Evolutionary conservation across 2,329 filamentous ascomycete genomes (phyloP).

Genomic region (Fusarium annulatum): DNA sequence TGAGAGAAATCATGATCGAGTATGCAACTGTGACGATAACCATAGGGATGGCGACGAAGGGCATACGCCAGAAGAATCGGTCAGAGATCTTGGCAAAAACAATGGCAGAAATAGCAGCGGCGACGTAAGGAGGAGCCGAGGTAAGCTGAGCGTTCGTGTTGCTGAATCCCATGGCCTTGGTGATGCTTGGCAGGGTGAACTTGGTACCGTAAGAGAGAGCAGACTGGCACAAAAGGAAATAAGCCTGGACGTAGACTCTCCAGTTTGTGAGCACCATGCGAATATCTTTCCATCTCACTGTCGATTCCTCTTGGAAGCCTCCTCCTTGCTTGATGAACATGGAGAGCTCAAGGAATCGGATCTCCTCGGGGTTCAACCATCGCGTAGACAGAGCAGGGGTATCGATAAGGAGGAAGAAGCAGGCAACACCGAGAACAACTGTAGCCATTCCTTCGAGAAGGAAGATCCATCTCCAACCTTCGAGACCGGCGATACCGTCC

Average conservation of each 20-base stretch:
- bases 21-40: constrained; percentile 35
- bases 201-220: constrained; percentile 44
- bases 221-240: constrained; percentile 44
- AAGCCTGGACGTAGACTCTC: constrained; percentile 46
- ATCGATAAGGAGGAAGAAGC: constrained; percentile 60
- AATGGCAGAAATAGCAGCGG: constrained; percentile 72
- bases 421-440: constrained; percentile 49
- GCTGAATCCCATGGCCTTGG: constrained; percentile 41
- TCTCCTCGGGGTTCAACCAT: constrained; percentile 49
- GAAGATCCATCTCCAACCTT: constrained; percentile 47
- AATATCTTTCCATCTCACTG: constrained; percentile 25
- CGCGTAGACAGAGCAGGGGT: constrained; percentile 49
- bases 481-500: constrained; percentile 66
- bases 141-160: constrained; percentile 52
- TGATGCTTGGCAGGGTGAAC: constrained; percentile 43
- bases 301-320: no score
- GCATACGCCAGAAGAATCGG: constrained; percentile 58
- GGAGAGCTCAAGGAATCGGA: constrained; percentile 42
- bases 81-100: constrained; percentile 74
- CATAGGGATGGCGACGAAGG: constrained; percentile 39
- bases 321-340: constrained; percentile 49
- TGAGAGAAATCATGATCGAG: constrained; percentile 36
- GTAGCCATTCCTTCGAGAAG: constrained; percentile 48
- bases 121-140: constrained; percentile 69
- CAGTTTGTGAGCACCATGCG: constrained; percentile 46